Conservation (phyloP, 2,329 filamentous ascomycete genomes). For the Lachnellula arida region DNA sequence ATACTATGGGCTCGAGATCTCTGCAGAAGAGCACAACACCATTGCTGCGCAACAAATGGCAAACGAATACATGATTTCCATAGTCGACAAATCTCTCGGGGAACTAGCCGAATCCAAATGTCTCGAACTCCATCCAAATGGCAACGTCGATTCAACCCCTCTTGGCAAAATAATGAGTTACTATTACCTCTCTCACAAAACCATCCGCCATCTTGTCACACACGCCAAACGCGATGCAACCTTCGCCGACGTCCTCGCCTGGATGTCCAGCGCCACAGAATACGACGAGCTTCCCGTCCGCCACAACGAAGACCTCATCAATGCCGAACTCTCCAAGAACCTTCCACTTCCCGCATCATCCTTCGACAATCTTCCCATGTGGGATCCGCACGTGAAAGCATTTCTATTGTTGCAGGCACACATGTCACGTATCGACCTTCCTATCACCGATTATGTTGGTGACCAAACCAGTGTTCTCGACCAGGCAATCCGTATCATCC, state of each 20-base stretch:
- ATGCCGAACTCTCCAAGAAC: constrained; percentile 79
- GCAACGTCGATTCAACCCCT: constrained; percentile 83
- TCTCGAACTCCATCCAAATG: constrained; percentile 76
- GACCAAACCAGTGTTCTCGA: constrained; percentile 88
- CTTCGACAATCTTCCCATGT: constrained; percentile 72
- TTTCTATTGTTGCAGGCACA: constrained; percentile 92
- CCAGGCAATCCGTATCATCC: constrained; percentile 93
- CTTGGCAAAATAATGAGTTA: constrained; percentile 99
- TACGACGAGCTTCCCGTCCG: constrained; percentile 97
- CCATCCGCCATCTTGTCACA: constrained; percentile 76
- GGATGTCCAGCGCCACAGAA: constrained; percentile 91
- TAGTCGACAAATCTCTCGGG: constrained; percentile 80
- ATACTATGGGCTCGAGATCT: constrained; percentile 94
- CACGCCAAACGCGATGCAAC: constrained; percentile 70
- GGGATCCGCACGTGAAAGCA: constrained; percentile 97
- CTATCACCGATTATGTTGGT: constrained; percentile 95
- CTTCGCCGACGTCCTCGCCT: constrained; percentile 79
- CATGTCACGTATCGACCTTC: constrained; percentile 87
- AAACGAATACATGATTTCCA: constrained; percentile 89
- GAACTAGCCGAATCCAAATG: constrained; percentile 84
- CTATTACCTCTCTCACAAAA: constrained; percentile 96
- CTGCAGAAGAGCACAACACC: constrained; percentile 85
- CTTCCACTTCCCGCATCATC: constrained; percentile 53
- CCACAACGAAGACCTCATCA: constrained; percentile 97
- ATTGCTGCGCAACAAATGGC: constrained; percentile 79